Evolutionary conservation across 768 basidiomycete genomes (phyloP), one percentile per base, ranked within the genome.

Genomic region (Zangia roseola): DNA sequence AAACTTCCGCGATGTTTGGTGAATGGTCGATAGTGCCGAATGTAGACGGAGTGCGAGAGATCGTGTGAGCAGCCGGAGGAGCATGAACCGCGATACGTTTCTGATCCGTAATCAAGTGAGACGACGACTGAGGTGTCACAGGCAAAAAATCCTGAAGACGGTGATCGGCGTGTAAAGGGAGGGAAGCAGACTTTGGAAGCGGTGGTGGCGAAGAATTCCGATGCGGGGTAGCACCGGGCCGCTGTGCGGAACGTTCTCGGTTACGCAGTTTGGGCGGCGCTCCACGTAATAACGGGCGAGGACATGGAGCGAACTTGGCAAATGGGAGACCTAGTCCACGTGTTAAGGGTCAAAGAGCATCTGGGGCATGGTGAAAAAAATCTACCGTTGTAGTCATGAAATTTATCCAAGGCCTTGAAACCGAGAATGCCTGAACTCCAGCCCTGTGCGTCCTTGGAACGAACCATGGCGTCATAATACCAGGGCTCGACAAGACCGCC

Each of bases 131-230:
- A 7, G 59, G 57, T 45, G 57, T 36, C n/a, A 53, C 53, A 30
- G 64, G 64, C 2, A 55, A 36, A 44, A 58, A 57, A 30, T 68
- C 66, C 13, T 58, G 66, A 40, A 55, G 45, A 43, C 68, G 68
- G 38, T 69, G 68, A 43, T 68, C 77, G 12, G 84, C 72, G 63
- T 92, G 90, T 53, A 92, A 69, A 40, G 90, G 90, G 3, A 92
- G 69, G 12, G 86, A 85, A 14, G 77, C 90, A 5, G 89, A 86
- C 69, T 91, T 88, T 21, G 90, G 90, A 17, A 91, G 74, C 30
- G 90, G 91, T 2, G 91, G 91, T 1, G 91, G 90, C 0, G 86
- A 82, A n/a, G 79, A 79, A 62, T 79, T 88, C 47, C 88, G 80
- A 23, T 72, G 68, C 20, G 76, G 64, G n/a, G 59, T 45, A 19